Conservation (phyloP, 2,329 filamentous ascomycete genomes). For the Claviceps arundinis region DNA sequence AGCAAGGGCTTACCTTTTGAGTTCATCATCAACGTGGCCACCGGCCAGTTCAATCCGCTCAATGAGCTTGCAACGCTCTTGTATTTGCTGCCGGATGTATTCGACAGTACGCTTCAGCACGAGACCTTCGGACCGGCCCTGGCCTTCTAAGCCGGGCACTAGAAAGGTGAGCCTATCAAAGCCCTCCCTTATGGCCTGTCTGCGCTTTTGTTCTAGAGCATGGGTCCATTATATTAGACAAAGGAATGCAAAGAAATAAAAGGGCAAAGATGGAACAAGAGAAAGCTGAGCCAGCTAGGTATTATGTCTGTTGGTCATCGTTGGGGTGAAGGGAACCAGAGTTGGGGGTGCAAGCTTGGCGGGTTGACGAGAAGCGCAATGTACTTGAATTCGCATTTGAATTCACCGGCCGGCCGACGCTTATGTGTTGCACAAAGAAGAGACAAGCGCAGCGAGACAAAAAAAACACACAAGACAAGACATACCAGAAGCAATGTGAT, state of each 20-base stretch:
- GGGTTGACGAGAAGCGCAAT: neutral
- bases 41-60: slow-evolving; percentile 44
- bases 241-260: neutral
- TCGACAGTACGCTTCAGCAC: slow-evolving; percentile 64
- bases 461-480: neutral
- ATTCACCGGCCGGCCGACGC: neutral
- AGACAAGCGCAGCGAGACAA: neutral
- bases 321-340: too few species aligned
- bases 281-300: too few species aligned
- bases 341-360: neutral
- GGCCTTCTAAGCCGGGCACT: slow-evolving; percentile 69
- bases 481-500: slow-evolving; percentile 40
- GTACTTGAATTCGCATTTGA: neutral
- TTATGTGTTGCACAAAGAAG: neutral
- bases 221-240: neutral
- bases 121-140: slow-evolving; percentile 71
- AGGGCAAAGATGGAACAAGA: too few species aligned
- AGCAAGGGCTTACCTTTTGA: slow-evolving; percentile 24
- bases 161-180: slow-evolving; percentile 72
- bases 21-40: slow-evolving; percentile 37
- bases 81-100: slow-evolving; percentile 47
- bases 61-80: slow-evolving; percentile 44
- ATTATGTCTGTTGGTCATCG: too few species aligned
- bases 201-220: slow-evolving; percentile 28
- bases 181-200: slow-evolving; percentile 60